phyloP scores from a whole-genome alignment of 2,329 filamentous ascomycete species.

The Pezicula carpinea region DNA sequence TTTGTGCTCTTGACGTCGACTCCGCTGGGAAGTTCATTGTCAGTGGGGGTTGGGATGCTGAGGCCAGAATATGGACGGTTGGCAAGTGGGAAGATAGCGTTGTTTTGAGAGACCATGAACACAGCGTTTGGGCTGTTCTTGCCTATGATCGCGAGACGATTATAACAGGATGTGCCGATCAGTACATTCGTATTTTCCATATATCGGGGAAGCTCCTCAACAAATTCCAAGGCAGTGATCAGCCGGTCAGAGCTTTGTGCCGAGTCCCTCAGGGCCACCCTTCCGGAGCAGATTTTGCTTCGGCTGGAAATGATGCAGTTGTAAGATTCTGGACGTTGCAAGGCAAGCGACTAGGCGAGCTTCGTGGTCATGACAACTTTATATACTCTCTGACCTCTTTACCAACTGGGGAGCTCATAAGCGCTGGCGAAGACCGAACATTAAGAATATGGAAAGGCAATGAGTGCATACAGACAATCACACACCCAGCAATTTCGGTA shows the following conservation, averaged over 20 bases:
- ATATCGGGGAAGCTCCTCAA: slow-evolving; percentile 57
- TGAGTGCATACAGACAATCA: slow-evolving; percentile 90
- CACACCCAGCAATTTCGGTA: slow-evolving; percentile 92
- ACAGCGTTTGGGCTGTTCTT: slow-evolving; percentile 87
- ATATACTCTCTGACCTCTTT: slow-evolving; percentile 80
- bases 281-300: slow-evolving; percentile 87
- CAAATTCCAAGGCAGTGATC: slow-evolving; percentile 65
- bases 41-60: slow-evolving; percentile 90
- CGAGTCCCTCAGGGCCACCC: slow-evolving; percentile 70
- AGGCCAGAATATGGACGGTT: slow-evolving; percentile 82
- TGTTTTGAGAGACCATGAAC: slow-evolving; percentile 70
- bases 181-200: slow-evolving; percentile 80
- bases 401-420: slow-evolving; percentile 82
- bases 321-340: slow-evolving; percentile 83
- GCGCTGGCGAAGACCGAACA: slow-evolving; percentile 91
- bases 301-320: slow-evolving; percentile 86
- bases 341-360: slow-evolving; percentile 69
- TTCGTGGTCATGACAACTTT: slow-evolving; percentile 89
- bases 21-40: slow-evolving; percentile 70
- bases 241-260: slow-evolving; percentile 86
- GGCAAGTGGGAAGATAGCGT: slow-evolving; percentile 76
- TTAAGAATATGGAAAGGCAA: slow-evolving; percentile 80
- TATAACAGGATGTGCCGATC: slow-evolving; percentile 89
- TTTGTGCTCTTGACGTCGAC: slow-evolving; percentile 80
- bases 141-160: slow-evolving; percentile 75